Conservation (phyloP, 805 yeast species). For the Yueomyces sinensis region DNA sequence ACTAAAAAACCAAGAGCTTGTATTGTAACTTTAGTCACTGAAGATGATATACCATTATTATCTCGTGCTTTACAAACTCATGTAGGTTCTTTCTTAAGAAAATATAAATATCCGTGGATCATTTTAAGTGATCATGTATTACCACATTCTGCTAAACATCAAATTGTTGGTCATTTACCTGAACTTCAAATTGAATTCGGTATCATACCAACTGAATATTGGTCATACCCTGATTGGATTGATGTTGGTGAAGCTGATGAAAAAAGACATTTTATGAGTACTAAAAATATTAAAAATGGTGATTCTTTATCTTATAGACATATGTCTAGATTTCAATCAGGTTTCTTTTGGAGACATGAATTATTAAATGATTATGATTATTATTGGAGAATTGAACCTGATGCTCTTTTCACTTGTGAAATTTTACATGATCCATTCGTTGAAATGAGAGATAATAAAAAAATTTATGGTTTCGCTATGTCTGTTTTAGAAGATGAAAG, state of each 20-base stretch:
- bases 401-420: conserved; percentile 60
- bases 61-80: conserved; percentile 50
- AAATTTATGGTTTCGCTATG: conserved; percentile 66
- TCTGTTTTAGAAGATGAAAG: conserved; percentile 54
- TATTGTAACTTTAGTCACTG: conserved; percentile 52
- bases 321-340: conserved; percentile 84
- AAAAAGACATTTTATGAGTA: conserved; percentile 37
- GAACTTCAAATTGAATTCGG: conserved; percentile 67
- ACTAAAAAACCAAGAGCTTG: conserved; percentile 21
- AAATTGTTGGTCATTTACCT: conserved; percentile 34
- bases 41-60: conserved; percentile 46
- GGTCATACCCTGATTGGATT: conserved; percentile 79
- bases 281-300: conserved; percentile 50
- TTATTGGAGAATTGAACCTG: conserved; percentile 93
- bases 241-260: conserved; percentile 57
- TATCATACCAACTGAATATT: conserved; percentile 59
- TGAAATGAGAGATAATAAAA: conserved; percentile 62
- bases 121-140: conserved; percentile 76
- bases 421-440: conserved; percentile 67
- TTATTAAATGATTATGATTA: conserved; percentile 57
- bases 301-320: conserved; percentile 67
- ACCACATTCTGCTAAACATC: conserved; percentile 50
- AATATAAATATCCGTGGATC: conserved; percentile 83
- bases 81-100: conserved; percentile 67
- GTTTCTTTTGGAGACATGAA: conserved; percentile 67